Evolutionary conservation across 225 moss, liverwort and hornwort genomes (phyloP).

Genomic region (Thuidium tamariscinum): DNA sequence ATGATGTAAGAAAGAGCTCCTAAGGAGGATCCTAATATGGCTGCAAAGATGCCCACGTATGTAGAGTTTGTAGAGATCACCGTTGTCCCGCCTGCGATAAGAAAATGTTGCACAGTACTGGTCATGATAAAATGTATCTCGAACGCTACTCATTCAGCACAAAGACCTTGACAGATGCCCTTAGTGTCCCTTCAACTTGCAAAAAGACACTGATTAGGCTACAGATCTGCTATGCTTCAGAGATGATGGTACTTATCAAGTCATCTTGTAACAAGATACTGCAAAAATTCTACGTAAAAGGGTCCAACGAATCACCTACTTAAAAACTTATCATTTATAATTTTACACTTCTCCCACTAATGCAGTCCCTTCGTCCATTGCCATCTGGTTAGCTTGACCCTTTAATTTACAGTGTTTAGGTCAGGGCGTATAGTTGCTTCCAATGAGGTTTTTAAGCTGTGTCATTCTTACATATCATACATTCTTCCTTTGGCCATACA

Average conservation of each 20-base stretch:
- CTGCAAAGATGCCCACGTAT: conserved; percentile 41
- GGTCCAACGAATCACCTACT: background rate
- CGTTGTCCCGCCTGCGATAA: background rate
- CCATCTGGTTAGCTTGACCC: background rate
- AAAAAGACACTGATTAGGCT: background rate
- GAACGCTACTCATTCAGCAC: background rate
- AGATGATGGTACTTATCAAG: background rate
- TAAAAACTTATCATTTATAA: background rate
- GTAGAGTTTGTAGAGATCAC: background rate
- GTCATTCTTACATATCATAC: background rate
- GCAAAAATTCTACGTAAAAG: background rate
- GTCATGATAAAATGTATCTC: background rate
- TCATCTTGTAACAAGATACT: background rate
- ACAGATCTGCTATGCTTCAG: background rate
- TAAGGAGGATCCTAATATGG: conserved; percentile 49
- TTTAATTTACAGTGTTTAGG: background rate
- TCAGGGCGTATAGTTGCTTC: background rate
- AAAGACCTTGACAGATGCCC: background rate
- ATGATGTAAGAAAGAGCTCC: conserved; percentile 73
- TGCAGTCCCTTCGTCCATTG: background rate
- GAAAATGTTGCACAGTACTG: background rate
- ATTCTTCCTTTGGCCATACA: background rate
- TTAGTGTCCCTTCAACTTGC: background rate
- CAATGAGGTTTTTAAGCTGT: background rate
- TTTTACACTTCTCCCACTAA: background rate